Evolutionary conservation across 805 yeast genomes (phyloP).

Genomic region (Candida pseudofarinosa): DNA sequence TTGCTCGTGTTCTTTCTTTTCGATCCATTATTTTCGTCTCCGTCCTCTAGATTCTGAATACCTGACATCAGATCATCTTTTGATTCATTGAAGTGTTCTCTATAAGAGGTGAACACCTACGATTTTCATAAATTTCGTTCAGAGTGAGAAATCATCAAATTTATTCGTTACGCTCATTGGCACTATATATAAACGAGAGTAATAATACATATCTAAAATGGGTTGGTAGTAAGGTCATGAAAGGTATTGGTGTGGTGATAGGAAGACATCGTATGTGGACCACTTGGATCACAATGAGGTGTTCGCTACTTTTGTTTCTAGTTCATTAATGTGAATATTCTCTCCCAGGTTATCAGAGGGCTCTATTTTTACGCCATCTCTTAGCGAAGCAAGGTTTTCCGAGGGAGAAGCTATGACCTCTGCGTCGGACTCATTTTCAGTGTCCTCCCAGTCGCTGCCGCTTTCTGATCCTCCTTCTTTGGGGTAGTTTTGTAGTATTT

Average conservation of each 20-base stretch:
- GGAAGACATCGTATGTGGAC: too few species aligned
- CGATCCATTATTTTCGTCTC: constrained; percentile 3
- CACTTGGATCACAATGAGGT: not conserved
- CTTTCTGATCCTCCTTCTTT: constrained; percentile 11
- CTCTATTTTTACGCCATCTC: not conserved
- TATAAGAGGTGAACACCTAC: too few species aligned
- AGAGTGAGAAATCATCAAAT: not conserved
- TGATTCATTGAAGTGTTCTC: too few species aligned
- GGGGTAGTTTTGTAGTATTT: constrained; percentile 21
- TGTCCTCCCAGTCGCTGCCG: constrained; percentile 19
- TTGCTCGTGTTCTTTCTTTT: constrained; percentile 1
- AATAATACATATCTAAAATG: not conserved
- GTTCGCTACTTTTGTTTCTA: constrained; percentile 1
- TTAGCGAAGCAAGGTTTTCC: not conserved
- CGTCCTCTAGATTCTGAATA: not conserved
- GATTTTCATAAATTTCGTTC: too few species aligned
- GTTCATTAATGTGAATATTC: not conserved
- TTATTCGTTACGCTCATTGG: not conserved
- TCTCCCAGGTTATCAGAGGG: not conserved
- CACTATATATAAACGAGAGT: not conserved
- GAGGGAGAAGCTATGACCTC: not conserved
- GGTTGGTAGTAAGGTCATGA: not conserved
- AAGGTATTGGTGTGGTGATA: too few species aligned
- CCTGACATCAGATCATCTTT: not conserved
- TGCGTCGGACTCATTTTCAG: constrained; percentile 13